A percentile compares a stretch with the other conserved stretches of the same genome.
These are phyloP conservation scores for Colletotrichum sp. DNA, from an alignment of 2,329 filamentous ascomycete genomes.

Conservation along the genomic window DNA sequence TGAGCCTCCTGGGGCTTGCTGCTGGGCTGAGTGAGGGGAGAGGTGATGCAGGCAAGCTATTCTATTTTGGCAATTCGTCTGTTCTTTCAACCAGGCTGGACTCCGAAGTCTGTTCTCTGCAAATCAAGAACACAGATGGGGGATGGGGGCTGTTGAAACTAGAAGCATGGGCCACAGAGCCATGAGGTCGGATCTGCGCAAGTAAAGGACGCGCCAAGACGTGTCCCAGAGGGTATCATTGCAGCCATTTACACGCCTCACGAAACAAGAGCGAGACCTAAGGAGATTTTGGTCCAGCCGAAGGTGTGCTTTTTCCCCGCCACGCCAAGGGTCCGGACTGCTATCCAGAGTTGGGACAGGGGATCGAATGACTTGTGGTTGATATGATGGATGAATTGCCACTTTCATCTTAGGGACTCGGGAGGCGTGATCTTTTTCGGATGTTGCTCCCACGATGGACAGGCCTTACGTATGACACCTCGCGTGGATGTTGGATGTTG, in stretches of 20 bases:
- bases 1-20: background rate
- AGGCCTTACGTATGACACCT: conserved; percentile 15
- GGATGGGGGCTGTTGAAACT: conserved; percentile 1
- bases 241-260: background rate
- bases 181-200: background rate
- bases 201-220: background rate
- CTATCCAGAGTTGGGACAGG: background rate
- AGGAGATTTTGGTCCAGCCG: background rate
- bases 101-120: background rate
- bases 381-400: conserved; percentile 5
- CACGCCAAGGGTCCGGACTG: background rate
- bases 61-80: conserved; percentile 7
- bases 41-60: background rate
- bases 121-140: background rate
- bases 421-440: conserved; percentile 3
- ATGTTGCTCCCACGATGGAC: conserved; percentile 6
- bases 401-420: background rate
- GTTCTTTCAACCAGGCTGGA: background rate
- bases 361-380: conserved; percentile 1
- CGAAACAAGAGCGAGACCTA: conserved; percentile 18
- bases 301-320: background rate
- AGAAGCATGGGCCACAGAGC: conserved; percentile 3
- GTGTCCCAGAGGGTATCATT: conserved; percentile 10
- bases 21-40: background rate
- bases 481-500: conserved; percentile 9